phyloP scores from a whole-genome alignment of 768 basidiomycete genomes.

The Leucocoprinus leucothites region DNA sequence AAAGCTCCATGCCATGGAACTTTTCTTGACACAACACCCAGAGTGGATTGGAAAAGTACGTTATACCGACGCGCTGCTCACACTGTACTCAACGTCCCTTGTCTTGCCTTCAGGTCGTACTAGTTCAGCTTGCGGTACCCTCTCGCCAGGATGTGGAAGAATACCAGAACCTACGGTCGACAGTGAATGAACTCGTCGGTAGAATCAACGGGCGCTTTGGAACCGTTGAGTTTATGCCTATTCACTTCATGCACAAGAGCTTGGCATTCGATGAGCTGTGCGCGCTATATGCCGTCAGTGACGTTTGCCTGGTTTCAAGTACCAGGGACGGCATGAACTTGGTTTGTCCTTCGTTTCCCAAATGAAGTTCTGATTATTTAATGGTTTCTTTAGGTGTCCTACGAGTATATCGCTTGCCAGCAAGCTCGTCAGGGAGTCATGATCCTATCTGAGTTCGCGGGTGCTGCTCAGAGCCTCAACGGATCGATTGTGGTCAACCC shows the following conservation, averaged over 20 bases:
- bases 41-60: slow-evolving; percentile 97
- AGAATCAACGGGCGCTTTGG: slow-evolving; percentile 99
- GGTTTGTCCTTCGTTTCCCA: slow-evolving; percentile 43
- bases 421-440: slow-evolving; percentile 91
- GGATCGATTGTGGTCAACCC: slow-evolving; percentile 98
- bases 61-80: neutral
- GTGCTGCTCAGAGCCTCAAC: slow-evolving; percentile 93
- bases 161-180: slow-evolving; percentile 94
- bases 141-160: slow-evolving; percentile 99
- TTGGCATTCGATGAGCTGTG: slow-evolving; percentile 92
- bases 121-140: slow-evolving; percentile 96
- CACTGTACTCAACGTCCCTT: neutral
- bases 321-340: slow-evolving; percentile 99
- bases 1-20: slow-evolving; percentile 93
- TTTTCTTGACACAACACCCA: slow-evolving; percentile 95
- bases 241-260: slow-evolving; percentile 98
- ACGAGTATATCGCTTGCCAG: slow-evolving; percentile 97
- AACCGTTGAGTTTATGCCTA: slow-evolving; percentile 99
- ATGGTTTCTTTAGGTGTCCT: slow-evolving; percentile 73
- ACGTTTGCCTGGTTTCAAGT: slow-evolving; percentile 92
- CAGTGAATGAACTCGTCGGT: slow-evolving; percentile 96
- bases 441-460: slow-evolving; percentile 98
- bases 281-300: slow-evolving; percentile 95
- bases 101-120: slow-evolving; percentile 62
- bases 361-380: slow-evolving; percentile 23